Evolutionary conservation across 345 rosid species (phyloP).

Genomic region (Corchorus olitorius): DNA sequence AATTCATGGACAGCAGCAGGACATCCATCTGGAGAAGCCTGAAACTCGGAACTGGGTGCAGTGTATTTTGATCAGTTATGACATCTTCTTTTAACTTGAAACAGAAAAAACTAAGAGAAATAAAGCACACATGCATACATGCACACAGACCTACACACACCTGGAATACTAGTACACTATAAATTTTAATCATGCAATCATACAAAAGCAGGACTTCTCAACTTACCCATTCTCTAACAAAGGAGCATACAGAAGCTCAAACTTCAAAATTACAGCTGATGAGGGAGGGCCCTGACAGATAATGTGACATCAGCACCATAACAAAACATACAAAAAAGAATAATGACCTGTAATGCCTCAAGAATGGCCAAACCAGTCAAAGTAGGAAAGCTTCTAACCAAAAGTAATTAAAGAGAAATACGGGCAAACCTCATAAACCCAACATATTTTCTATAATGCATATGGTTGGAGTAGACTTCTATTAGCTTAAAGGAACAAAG

Average conservation of each 20-base stretch:
- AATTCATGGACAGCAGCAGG: conserved; percentile 83
- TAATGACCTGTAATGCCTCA: background rate
- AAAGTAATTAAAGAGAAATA: background rate
- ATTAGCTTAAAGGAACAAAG: background rate
- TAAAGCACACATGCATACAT: background rate
- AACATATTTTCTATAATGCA: background rate
- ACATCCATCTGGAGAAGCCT: conserved; percentile 53
- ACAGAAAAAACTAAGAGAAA: background rate
- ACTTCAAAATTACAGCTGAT: conserved; percentile 81
- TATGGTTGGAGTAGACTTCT: conserved; percentile 6
- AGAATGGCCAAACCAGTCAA: conserved; percentile 8
- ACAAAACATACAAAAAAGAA: background rate
- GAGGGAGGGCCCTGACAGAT: conserved; percentile 60
- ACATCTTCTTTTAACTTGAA: conserved; percentile 9
- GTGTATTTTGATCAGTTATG: conserved; percentile 13
- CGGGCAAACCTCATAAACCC: background rate
- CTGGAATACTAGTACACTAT: background rate
- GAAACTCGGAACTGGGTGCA: conserved; percentile 53
- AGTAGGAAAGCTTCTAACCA: background rate
- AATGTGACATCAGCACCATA: conserved; percentile 17
- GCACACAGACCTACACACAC: background rate
- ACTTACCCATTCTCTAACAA: conserved; percentile 54
- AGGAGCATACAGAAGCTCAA: conserved; percentile 90
- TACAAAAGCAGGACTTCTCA: background rate
- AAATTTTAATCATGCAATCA: too few relatives aligned